Base-by-base conservation (phyloP, 1,139 yeast species). In the Blastobotrys illinoisensis region DNA sequence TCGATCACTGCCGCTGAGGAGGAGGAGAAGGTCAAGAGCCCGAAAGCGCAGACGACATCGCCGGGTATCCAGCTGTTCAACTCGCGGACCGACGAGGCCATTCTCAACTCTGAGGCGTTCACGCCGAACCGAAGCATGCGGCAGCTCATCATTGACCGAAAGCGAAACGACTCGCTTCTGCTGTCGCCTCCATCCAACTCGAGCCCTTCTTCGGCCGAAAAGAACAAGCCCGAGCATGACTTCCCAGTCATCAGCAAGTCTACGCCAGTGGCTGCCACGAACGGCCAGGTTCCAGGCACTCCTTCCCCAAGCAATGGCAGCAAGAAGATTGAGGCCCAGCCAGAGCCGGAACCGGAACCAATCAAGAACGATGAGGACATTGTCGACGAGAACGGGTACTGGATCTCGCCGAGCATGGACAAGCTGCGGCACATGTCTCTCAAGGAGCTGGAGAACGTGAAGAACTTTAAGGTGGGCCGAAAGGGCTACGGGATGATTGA, bases 331-430 rank as follows among this genome's bases (percentile, higher is more conserved):
- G 50, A 18, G 49, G 13, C 40, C 5, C 16, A n/a, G 40, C 40
- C 40, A 3, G 16, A 32, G 16, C 40, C 40, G 13, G 40, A 32
- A 16, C 24, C 32, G 18, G 49, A 21, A 51, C 49, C 51, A n/a
- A 36, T 18, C 11, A 49, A 48, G 24, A 47, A 67, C 20, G 78
- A 75, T 49, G 77, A 75, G 49, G 74, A 75, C 48, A 67, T 75
- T 44, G 74, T 71, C 45, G 78, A 78, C 49, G 85, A 82, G 28
- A 81, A 86, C 49, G 96, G 93, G 1, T 95, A 91, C 71, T 93
- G 96, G 90, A 85, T 85, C 51, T 80, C 88, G 1, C 99, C 99
- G 20, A 75, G 90, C 3, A 66, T 85, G 49, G 78, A 82, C 6
- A 83, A 83, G 53, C 74, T 93, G 56, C 77, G 80, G 56, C 72